A percentile compares a stretch with the other conserved stretches of the same genome.
These are phyloP conservation scores for Samsoniella hepiali DNA, from an alignment of 2,329 filamentous ascomycete genomes.

Conservation along the genomic window DNA sequence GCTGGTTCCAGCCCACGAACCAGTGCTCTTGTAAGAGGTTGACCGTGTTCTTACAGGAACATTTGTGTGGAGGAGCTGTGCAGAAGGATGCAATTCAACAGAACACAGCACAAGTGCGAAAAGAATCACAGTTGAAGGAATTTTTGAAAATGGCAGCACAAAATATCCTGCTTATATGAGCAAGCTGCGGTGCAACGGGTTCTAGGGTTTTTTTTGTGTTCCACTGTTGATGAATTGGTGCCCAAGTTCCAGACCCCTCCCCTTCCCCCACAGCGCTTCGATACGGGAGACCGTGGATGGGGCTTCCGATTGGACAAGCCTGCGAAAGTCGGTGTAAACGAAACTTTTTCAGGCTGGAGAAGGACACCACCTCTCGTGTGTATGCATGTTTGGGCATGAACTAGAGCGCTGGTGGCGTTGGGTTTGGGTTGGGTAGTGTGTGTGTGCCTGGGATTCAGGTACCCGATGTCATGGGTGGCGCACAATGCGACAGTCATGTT, in stretches of 20 bases:
- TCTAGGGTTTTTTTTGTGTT: background rate
- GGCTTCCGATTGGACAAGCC: background rate
- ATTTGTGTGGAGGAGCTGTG: background rate
- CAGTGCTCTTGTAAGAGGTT: background rate
- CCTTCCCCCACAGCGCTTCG: background rate
- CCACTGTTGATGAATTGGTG: slow-evolving; percentile 8
- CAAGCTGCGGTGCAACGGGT: background rate
- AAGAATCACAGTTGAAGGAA: too few species aligned
- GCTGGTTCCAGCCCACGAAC: background rate
- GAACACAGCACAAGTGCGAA: background rate
- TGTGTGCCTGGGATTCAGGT: slow-evolving; percentile 5
- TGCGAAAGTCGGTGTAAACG: slow-evolving; percentile 3
- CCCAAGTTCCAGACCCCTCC: slow-evolving; percentile 1
- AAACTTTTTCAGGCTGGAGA: background rate
- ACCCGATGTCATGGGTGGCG: background rate
- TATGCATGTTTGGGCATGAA: background rate
- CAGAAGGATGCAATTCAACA: background rate
- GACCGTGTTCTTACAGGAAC: background rate
- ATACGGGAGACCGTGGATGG: background rate
- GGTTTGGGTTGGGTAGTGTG: background rate
- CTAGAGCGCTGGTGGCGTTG: background rate
- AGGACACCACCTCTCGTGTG: background rate
- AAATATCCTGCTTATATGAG: background rate
- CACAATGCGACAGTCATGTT: too few species aligned
- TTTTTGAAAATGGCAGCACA: background rate